phyloP scores from a whole-genome alignment of 768 basidiomycete species.

The Termitomyces sp. region DNA sequence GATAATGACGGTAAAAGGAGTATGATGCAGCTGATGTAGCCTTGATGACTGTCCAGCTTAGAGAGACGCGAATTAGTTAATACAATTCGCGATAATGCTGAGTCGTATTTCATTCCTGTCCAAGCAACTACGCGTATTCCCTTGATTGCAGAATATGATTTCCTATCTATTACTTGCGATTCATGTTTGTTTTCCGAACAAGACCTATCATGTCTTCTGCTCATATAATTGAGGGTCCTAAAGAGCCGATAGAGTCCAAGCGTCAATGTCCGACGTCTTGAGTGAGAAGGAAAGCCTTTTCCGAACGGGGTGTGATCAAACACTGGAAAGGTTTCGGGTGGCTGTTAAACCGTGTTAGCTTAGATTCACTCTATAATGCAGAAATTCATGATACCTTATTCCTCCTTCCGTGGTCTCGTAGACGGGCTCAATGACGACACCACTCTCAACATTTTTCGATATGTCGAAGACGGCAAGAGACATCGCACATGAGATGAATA shows the following conservation, averaged over 20 bases:
- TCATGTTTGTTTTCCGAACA: neutral
- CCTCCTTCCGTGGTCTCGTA: conserved; percentile 56
- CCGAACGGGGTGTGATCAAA: neutral
- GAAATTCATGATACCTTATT: conserved; percentile 40
- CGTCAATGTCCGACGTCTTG: neutral
- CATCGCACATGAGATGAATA: conserved; percentile 48
- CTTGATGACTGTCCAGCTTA: neutral
- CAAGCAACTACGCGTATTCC: neutral
- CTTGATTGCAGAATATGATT: neutral
- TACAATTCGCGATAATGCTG: neutral
- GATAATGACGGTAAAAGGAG: neutral
- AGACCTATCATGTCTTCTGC: neutral
- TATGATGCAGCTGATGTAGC: neutral
- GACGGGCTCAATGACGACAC: conserved; percentile 42
- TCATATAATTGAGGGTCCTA: neutral
- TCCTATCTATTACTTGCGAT: neutral
- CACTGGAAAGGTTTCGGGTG: neutral
- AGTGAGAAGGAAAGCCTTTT: neutral
- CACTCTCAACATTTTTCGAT: conserved; percentile 38
- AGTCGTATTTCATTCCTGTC: neutral
- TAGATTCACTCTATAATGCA: neutral
- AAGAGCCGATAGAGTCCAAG: neutral
- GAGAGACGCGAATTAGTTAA: neutral
- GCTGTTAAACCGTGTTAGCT: neutral
- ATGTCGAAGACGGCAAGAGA: conserved; percentile 49